phyloP scores from a whole-genome alignment of 495 filamentous ascomycete genomes.

The Parachaetomium inaequale region DNA sequence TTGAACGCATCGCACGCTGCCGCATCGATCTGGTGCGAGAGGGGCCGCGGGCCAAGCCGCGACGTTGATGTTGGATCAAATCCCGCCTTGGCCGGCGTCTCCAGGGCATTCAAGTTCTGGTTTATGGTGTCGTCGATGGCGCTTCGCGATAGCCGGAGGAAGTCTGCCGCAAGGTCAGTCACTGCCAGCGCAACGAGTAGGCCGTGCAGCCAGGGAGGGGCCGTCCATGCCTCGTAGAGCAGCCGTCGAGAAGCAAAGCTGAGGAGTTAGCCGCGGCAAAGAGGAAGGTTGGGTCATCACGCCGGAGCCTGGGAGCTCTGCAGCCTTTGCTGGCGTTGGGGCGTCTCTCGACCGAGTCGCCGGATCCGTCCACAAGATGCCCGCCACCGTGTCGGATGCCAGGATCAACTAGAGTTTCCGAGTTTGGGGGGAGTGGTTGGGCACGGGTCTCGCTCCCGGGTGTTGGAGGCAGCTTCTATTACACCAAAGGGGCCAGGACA shows the following conservation, averaged over 20 bases:
- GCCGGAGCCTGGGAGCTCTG: constrained; percentile 21
- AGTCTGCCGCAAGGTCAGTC: constrained; percentile 58
- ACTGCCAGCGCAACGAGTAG: neutral
- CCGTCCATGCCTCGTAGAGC: constrained; percentile 66
- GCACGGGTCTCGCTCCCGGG: too few species aligned
- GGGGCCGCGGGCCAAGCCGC: constrained; percentile 48
- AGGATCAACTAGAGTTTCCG: neutral
- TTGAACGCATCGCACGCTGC: constrained; percentile 68
- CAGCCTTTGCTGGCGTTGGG: constrained; percentile 15
- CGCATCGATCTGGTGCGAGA: constrained; percentile 53
- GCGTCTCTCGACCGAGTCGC: constrained; percentile 39
- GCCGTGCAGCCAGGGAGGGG: neutral
- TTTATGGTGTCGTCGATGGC: constrained; percentile 90
- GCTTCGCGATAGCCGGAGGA: constrained; percentile 81
- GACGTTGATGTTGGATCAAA: constrained; percentile 82
- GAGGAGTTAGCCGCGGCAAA: constrained; percentile 67
- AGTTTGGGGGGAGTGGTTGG: neutral
- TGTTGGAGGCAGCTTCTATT: neutral
- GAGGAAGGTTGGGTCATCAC: constrained; percentile 62
- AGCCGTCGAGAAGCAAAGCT: constrained; percentile 89
- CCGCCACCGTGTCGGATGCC: constrained; percentile 41
- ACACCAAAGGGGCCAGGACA: neutral
- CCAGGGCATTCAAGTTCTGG: constrained; percentile 87
- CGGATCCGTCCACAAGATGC: constrained; percentile 46
- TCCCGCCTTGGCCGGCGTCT: constrained; percentile 64